Evolutionary conservation across 306 rosid genomes (phyloP).

Genomic region (Prunus fruticosa): DNA sequence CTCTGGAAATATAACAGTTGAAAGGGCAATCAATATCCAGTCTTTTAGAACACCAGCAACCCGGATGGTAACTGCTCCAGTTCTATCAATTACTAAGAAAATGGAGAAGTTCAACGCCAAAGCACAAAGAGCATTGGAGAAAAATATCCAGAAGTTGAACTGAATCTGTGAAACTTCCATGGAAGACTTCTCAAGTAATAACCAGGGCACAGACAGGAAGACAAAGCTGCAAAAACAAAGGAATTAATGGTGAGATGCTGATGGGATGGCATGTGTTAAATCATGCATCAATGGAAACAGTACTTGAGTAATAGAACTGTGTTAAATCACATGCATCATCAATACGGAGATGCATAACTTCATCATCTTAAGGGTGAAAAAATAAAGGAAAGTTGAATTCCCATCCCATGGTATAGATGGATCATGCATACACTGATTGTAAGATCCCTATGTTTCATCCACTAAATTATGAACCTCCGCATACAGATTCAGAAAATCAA

Average conservation of each 20-base stretch:
- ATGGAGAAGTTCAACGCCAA: constrained; percentile 94
- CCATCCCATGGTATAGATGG: constrained; percentile 4
- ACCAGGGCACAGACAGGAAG: constrained; percentile 92
- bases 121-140: constrained; percentile 88
- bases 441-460: not conserved
- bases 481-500: not conserved
- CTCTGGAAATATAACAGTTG: constrained; percentile 92
- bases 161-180: constrained; percentile 84
- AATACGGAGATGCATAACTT: not conserved
- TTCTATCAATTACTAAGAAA: constrained; percentile 91
- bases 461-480: constrained; percentile 1
- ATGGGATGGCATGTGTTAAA: not conserved
- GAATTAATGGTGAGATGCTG: not conserved
- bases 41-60: constrained; percentile 96
- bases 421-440: not conserved
- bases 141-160: constrained; percentile 93
- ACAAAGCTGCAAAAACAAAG: constrained; percentile 63
- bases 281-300: not conserved
- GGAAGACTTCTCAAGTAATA: constrained; percentile 74
- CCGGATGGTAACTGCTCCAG: constrained; percentile 92
- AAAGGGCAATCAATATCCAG: constrained; percentile 95
- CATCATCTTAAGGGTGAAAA: not conserved
- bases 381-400: not conserved
- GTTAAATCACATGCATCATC: not conserved
- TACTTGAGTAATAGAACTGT: not conserved